Evolutionary conservation across 169 alveolate genomes (phyloP).

Genomic region (Perkinsus olseni): DNA sequence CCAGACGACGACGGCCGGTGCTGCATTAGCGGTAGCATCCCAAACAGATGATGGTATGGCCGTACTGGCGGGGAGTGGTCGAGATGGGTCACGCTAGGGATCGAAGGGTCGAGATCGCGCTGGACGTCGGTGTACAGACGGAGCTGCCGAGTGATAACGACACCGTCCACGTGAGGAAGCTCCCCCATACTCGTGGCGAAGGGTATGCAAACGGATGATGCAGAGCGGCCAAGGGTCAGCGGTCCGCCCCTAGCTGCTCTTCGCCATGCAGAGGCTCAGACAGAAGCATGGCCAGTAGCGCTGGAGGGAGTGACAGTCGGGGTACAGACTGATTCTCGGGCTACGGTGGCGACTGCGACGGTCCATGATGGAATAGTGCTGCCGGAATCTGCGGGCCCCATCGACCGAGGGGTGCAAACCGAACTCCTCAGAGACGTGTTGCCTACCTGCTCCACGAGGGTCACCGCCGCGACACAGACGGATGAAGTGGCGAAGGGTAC

Average conservation of each 20-base stretch:
- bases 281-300: not conserved
- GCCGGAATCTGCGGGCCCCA: not conserved
- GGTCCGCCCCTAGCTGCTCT: too few species aligned
- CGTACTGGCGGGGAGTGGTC: too few species aligned
- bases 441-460: not conserved
- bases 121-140: too few species aligned
- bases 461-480: too few species aligned
- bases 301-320: not conserved
- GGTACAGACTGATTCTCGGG: not conserved
- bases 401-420: not conserved
- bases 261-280: not conserved
- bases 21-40: not conserved
- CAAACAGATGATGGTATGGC: too few species aligned
- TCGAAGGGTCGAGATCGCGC: too few species aligned
- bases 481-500: not conserved
- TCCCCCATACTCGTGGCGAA: too few species aligned
- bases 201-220: not conserved
- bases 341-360: not conserved
- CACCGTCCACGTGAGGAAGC: too few species aligned
- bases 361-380: not conserved
- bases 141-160: too few species aligned
- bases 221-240: not conserved
- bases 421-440: not conserved
- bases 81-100: too few species aligned
- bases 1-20: not conserved